A percentile compares a stretch with the other conserved stretches of the same genome.
These are phyloP conservation scores for Neocatenulostroma microsporum DNA, from an alignment of 2,329 filamentous ascomycete species.

Conservation along the genomic window DNA sequence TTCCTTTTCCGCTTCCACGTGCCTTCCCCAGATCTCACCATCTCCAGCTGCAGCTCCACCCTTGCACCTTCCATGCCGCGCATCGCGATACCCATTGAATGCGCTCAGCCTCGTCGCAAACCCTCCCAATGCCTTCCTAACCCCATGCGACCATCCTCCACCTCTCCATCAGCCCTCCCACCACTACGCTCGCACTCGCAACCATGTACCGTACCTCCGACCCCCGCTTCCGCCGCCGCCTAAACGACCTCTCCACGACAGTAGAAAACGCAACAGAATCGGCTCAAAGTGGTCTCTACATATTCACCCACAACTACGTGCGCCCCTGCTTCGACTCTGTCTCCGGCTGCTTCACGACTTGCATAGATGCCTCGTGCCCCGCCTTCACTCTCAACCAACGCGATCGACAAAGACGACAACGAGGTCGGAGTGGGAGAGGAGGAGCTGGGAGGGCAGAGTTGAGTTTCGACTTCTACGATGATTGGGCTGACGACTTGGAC, in stretches of 20 bases:
- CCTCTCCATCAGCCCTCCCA: no score
- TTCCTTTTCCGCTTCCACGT: no score
- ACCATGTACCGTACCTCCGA: conserved; percentile 58
- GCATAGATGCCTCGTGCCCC: conserved; percentile 52
- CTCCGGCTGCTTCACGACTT: conserved; percentile 55
- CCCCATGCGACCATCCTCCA: no score
- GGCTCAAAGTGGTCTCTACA: conserved; percentile 85
- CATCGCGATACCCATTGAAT: no score
- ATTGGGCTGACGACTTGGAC: conserved; percentile 74
- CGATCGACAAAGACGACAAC: conserved; percentile 52
- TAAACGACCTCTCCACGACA: conserved; percentile 87
- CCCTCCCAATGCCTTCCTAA: no score
- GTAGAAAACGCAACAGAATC: conserved; percentile 85
- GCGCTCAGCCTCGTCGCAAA: background rate
- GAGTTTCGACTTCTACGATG: conserved; percentile 95
- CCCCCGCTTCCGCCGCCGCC: conserved; percentile 82
- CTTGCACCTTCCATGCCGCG: no score
- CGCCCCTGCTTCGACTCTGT: conserved; percentile 67
- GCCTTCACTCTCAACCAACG: conserved; percentile 29
- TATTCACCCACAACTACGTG: conserved; percentile 78
- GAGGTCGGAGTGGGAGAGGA: conserved; percentile 49
- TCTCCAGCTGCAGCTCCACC: no score
- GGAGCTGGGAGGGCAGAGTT: conserved; percentile 70
- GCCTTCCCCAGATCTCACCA: no score
- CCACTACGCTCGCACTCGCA: background rate